Conservation (phyloP, 805 yeast genomes). For the Spathaspora girioi region DNA sequence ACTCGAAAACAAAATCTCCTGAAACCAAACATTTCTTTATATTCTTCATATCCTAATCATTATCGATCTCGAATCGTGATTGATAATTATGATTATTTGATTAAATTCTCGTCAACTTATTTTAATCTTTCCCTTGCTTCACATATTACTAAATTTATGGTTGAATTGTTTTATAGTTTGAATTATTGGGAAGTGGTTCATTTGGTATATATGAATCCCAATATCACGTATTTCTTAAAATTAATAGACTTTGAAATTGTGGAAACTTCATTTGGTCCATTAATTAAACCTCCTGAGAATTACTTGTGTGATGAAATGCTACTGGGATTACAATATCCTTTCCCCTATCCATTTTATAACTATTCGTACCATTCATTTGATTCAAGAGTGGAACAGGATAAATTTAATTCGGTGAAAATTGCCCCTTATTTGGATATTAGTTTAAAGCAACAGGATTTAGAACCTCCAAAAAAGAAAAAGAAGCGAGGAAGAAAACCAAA, state of each 20-base stretch:
- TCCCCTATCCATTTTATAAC: slow-evolving; percentile 44
- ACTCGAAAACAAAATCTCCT: background rate
- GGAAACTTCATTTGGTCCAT: slow-evolving; percentile 33
- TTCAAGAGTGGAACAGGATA: slow-evolving; percentile 20
- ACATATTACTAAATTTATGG: slow-evolving; percentile 36
- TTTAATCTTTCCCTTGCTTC: slow-evolving; percentile 36
- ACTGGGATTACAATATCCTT: slow-evolving; percentile 41
- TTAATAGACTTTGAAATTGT: slow-evolving; percentile 32
- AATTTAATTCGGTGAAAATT: slow-evolving; percentile 23
- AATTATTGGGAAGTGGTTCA: slow-evolving; percentile 46
- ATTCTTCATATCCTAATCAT: slow-evolving; percentile 28
- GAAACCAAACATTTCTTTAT: background rate
- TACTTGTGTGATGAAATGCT: slow-evolving; percentile 31
- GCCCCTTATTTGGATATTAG: slow-evolving; percentile 36
- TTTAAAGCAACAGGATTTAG: slow-evolving; percentile 13
- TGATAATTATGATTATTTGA: slow-evolving; percentile 33
- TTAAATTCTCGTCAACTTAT: slow-evolving; percentile 29
- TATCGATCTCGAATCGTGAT: slow-evolving; percentile 32
- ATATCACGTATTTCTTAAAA: slow-evolving; percentile 30
- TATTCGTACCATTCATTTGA: slow-evolving; percentile 39
- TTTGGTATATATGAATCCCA: slow-evolving; percentile 28
- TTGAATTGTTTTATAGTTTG: slow-evolving; percentile 32
- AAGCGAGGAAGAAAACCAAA: slow-evolving; percentile 3
- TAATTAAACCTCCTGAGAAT: slow-evolving; percentile 39
- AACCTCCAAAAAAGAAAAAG: slow-evolving; percentile 2